Conservation (phyloP, 2,329 filamentous ascomycete species). For the Cyclaneusma minus region DNA sequence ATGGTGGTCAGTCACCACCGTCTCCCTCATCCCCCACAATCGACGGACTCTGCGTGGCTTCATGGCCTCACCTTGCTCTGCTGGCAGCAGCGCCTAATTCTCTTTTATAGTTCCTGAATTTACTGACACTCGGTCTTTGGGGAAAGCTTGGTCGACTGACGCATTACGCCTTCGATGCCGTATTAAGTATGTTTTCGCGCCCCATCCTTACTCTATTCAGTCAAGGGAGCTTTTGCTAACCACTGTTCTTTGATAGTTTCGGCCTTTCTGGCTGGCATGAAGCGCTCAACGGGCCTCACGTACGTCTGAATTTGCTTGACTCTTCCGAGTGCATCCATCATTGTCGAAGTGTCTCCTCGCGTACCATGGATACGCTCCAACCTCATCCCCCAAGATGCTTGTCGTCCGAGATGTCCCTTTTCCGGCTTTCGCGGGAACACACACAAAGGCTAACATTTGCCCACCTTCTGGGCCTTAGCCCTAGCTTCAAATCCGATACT, state of each 20-base stretch:
- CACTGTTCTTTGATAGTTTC: constrained; percentile 49
- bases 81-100: constrained; percentile 27
- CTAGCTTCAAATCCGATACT: constrained; percentile 78
- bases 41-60: too few relatives aligned
- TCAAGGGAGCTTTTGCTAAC: constrained; percentile 8
- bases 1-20: constrained; percentile 23
- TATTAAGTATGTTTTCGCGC: constrained; percentile 51
- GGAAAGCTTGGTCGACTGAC: constrained; percentile 80
- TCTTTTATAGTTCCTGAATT: constrained; percentile 41
- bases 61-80: not conserved
- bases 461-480: constrained; percentile 31
- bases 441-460: constrained; percentile 26
- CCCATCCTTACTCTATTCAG: constrained; percentile 1
- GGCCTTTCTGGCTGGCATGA: constrained; percentile 90
- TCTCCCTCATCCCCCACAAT: constrained; percentile 2
- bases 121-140: constrained; percentile 53
- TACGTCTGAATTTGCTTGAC: constrained; percentile 37
- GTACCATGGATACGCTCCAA: not conserved
- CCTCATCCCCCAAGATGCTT: not conserved
- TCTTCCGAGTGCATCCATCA: not conserved
- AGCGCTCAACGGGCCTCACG: constrained; percentile 94
- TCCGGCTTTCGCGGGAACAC: constrained; percentile 1
- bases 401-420: not conserved
- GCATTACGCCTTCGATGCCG: constrained; percentile 93
- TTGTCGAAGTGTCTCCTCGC: not conserved